Percentiles rank a stretch among this genome's conserved stretches.
phyloP scores from a whole-genome alignment of 352 stramenopile species.

The Globisporangium ultimum region DNA sequence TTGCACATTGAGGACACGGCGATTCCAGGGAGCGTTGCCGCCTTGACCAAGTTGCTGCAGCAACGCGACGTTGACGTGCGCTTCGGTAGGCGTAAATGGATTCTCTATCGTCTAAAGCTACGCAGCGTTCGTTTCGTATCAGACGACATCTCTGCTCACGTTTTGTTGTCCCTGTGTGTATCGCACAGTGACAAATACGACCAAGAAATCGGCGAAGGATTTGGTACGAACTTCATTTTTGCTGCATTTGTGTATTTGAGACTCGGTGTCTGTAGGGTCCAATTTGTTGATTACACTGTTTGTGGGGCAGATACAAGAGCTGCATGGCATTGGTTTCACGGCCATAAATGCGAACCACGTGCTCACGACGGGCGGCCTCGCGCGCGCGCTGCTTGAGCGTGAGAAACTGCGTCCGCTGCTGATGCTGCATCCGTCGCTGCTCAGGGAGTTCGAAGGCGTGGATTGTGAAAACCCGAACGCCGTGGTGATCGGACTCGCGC shows the following conservation, averaged over 20 bases:
- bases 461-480: slow-evolving; percentile 39
- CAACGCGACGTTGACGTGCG: slow-evolving; percentile 30
- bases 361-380: slow-evolving; percentile 41
- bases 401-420: slow-evolving; percentile 37
- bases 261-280: too few species aligned
- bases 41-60: slow-evolving; percentile 34
- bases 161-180: not conserved
- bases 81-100: slow-evolving; percentile 28
- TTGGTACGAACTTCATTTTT: slow-evolving; percentile 21
- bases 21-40: slow-evolving; percentile 32
- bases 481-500: slow-evolving; percentile 52
- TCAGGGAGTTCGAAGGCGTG: slow-evolving; percentile 43
- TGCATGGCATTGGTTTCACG: slow-evolving; percentile 44
- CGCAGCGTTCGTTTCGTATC: not conserved
- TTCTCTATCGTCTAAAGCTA: not conserved
- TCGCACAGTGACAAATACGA: slow-evolving; percentile 60
- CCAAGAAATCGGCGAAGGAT: slow-evolving; percentile 45
- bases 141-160: not conserved
- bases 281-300: not conserved
- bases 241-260: not conserved
- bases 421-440: slow-evolving; percentile 39
- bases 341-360: slow-evolving; percentile 36
- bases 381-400: slow-evolving; percentile 33
- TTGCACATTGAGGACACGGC: slow-evolving; percentile 49
- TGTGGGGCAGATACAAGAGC: slow-evolving; percentile 25